Base-by-base conservation (phyloP, 1,284 basidiomycete species). In the Dichomitus squalens region DNA sequence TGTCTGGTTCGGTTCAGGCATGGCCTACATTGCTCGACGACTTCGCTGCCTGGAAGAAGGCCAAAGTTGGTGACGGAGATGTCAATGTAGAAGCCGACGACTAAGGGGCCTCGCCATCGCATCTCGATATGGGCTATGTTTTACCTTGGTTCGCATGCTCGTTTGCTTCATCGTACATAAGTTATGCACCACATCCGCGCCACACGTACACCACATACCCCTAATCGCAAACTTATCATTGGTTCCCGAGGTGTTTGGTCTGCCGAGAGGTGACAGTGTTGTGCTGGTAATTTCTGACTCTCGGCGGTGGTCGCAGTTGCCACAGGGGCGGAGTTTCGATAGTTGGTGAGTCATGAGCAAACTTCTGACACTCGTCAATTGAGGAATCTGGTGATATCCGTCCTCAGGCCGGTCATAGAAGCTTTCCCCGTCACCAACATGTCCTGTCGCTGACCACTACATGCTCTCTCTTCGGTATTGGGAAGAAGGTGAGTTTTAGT, bases 21-120 rank as follows among this genome's bases (percentile, higher is more conserved):
- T 92, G 89, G 90, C 89, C 89, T 0, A 88, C 87, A 9, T 72
- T 91, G 64, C 68, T 92, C 20, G 90, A 92, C 65, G 88, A 90
- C 58, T 92, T 90, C 66, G 86, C 85, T 5, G 71, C 68, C 9
- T 89, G 85, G 86, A 88, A 86, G 74, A 84, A 70, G 52, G 25
- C 59, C 23, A 40, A 18, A 27, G 12, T 11, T 27, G 33, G 44
- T 39, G 51, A 47, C 8, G 49, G 20, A 21, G 35, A 23, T 18
- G 48, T 31, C 33, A 33, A 29, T 8, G 20, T 39, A 23, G 34
- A 39, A 39, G 23, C 27, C 27, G 36, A 46, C 31, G 49, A 51
- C 18, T 47, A 47, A n/a, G 31, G 18, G 25, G 29, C 25, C 20
- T 23, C 21, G 39, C 14, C 21, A 23, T 23, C 5, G 14, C 25